Base-by-base conservation (phyloP, 2,329 filamentous ascomycete species). In the Talaromyces atroroseus region DNA sequence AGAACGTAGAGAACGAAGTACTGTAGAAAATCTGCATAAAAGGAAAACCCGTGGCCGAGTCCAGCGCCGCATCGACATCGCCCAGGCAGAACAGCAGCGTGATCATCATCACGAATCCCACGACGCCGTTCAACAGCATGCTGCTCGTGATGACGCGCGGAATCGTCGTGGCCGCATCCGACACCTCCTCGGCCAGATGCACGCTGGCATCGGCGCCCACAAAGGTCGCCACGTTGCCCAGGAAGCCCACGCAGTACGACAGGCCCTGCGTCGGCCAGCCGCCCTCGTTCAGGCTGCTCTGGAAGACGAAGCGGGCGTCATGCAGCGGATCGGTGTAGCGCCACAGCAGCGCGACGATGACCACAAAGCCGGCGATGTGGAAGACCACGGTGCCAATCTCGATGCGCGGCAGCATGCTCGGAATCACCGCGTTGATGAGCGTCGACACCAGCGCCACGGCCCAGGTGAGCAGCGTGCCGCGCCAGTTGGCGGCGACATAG, bases 21-120 rank as follows among this genome's bases (percentile, higher is more conserved):
- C 59, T 70, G 68, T 14, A 74, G 57, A 84, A 84, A 20, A 84
- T 76, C 52, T 82, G 74, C 62, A 86, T 84, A 59, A 84, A 83
- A 0, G 84, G 82, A 54, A 80, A 82, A 1, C 76, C 76, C 0
- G 80, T 81, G 0, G 72, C 70, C 0, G 74, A 75, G 0, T 66
- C 65, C 3, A 81, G 64, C 0, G 78, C 73, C 0, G 64, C 65
- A 7, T 77, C 71, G 7, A 80, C 67, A 56, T 83, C 74, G 2
- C 74, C 75, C 21, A 84, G 68, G 23, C 77, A 81, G 60, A 83
- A 85, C 16, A 81, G 72, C 42, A 82, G 69, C 0, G 80, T 78
- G 11, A 83, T 71, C 16, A 83, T 63, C 73, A 84, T 81, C 20
- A 77, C 72, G 46, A 83, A 80, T 0, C 81, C 82, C 1, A 82